Evolutionary conservation across 2,329 filamentous ascomycete species (phyloP), one percentile per base, ranked within the genome.

Genomic region (Rhinocladiella similis): DNA sequence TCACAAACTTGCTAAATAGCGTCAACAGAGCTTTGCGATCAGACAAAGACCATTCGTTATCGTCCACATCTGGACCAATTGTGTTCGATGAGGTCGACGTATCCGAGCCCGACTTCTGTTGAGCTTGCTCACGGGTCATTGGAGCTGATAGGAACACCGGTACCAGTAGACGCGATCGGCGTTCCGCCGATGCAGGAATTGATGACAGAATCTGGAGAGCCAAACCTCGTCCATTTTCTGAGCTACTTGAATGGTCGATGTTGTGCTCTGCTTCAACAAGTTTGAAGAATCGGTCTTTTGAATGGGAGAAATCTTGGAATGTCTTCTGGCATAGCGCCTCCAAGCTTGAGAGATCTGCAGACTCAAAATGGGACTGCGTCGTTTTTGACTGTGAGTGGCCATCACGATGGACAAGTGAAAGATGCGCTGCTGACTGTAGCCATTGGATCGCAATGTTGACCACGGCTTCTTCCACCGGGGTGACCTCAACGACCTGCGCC

Each of bases 1-100:
- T 99, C 47, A 82, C 77, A 68, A 97, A 97, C 60, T 91, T 85
- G 0, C 89, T 83, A 68, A 99, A 91, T 5, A 99, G 79, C 1
- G 81, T 81, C 33, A 99, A 80, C 67, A 97, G 85, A 1, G 87
- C 83, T 69, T 96, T 93, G 62, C 93, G 88, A 69, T 99, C 94
- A 57, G 74, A 72, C 57, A 76, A 74, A n/a, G 77, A 73, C 77
- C 79, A 72, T 50, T 67, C 39, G n/a, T 53, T 53, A 10, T 64
- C 54, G 27, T 68, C 64, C 20, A 65, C 55, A 18, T 68, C 66
- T 19, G 64, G 56, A 43, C 54, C 64, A 9, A 62, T 16, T 6
- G 64, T 65, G 41, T 64, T 56, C 18, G 57, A 60, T 20, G 60
- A 63, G 16, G 46, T 49, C 12, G 62, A 63, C 16, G 62, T 51